A percentile compares a stretch with the other conserved stretches of the same genome.
phyloP scores from a whole-genome alignment of 2,329 filamentous ascomycete genomes.

The Talaromyces sp. region DNA sequence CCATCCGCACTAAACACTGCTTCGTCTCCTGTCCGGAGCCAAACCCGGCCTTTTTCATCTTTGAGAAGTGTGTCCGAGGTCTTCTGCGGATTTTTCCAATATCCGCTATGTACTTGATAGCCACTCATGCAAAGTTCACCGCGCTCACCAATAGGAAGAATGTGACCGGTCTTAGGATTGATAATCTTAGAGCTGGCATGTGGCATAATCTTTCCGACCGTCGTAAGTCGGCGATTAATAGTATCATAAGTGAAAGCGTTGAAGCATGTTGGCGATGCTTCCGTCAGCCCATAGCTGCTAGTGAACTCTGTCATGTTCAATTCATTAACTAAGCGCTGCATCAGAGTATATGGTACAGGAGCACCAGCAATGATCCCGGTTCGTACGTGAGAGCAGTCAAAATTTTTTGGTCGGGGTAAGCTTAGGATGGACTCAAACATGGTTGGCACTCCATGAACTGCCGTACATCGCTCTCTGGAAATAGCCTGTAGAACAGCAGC shows the following conservation, averaged over 20 bases:
- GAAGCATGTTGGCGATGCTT: slow-evolving; percentile 74
- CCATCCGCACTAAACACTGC: slow-evolving; percentile 50
- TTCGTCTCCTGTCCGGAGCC: slow-evolving; percentile 61
- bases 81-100: slow-evolving; percentile 44
- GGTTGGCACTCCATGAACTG: slow-evolving; percentile 73
- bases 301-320: slow-evolving; percentile 72
- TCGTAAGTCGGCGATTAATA: slow-evolving; percentile 60
- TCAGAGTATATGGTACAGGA: slow-evolving; percentile 67
- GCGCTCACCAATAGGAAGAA: slow-evolving; percentile 60
- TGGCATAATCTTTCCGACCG: slow-evolving; percentile 70
- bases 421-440: slow-evolving; percentile 68
- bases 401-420: slow-evolving; percentile 42
- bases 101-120: slow-evolving; percentile 62
- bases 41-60: slow-evolving; percentile 53
- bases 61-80: slow-evolving; percentile 65
- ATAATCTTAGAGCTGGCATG: slow-evolving; percentile 74
- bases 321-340: slow-evolving; percentile 64
- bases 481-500: slow-evolving; percentile 61
- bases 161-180: slow-evolving; percentile 50
- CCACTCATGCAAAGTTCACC: slow-evolving; percentile 75
- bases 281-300: slow-evolving; percentile 64
- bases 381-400: slow-evolving; percentile 51
- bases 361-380: slow-evolving; percentile 77
- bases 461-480: slow-evolving; percentile 62
- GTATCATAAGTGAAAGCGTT: slow-evolving; percentile 71